Evolutionary conservation across 495 filamentous ascomycete species (phyloP).

Genomic region (Hypoxylon rickii): DNA sequence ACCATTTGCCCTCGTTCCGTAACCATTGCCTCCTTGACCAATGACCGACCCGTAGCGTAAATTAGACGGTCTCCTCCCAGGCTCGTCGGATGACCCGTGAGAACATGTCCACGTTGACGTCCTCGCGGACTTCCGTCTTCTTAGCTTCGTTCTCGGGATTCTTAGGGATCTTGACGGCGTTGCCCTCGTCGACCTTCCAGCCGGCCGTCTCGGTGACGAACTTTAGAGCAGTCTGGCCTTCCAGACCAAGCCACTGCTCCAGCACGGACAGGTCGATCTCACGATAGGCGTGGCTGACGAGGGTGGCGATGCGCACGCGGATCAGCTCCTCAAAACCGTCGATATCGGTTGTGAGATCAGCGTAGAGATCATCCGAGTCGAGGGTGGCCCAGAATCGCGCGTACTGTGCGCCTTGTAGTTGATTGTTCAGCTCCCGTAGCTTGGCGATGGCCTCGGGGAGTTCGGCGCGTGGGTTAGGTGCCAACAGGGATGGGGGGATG

Average conservation of each 20-base stretch:
- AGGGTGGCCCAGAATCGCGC: slow-evolving; percentile 89
- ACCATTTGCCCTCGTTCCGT: not conserved
- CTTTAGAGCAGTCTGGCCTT: slow-evolving; percentile 69
- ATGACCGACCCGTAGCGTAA: not conserved
- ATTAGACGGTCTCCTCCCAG: slow-evolving; percentile 85
- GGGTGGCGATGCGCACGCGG: slow-evolving; percentile 85
- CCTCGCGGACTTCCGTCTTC: slow-evolving; percentile 93
- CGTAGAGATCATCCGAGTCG: slow-evolving; percentile 93
- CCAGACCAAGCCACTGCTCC: slow-evolving; percentile 87
- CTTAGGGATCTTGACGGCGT: slow-evolving; percentile 68
- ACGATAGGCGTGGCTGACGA: slow-evolving; percentile 84
- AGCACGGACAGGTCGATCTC: slow-evolving; percentile 76
- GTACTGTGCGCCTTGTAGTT: slow-evolving; percentile 87
- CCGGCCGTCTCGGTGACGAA: slow-evolving; percentile 84
- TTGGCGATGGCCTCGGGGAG: slow-evolving; percentile 89
- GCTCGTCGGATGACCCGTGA: slow-evolving; percentile 77
- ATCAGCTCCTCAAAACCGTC: slow-evolving; percentile 96
- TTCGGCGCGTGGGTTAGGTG: slow-evolving; percentile 53
- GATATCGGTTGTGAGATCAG: slow-evolving; percentile 91
- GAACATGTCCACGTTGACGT: slow-evolving; percentile 93
- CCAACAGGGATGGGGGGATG: slow-evolving; percentile 61
- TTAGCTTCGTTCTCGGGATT: slow-evolving; percentile 99
- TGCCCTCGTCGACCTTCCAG: slow-evolving; percentile 73
- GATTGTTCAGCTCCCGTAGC: slow-evolving; percentile 78
- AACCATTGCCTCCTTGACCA: not conserved